These are phyloP conservation scores for Claviceps arundinis DNA, from an alignment of 2,329 filamentous ascomycete species.

Conservation along the genomic window DNA sequence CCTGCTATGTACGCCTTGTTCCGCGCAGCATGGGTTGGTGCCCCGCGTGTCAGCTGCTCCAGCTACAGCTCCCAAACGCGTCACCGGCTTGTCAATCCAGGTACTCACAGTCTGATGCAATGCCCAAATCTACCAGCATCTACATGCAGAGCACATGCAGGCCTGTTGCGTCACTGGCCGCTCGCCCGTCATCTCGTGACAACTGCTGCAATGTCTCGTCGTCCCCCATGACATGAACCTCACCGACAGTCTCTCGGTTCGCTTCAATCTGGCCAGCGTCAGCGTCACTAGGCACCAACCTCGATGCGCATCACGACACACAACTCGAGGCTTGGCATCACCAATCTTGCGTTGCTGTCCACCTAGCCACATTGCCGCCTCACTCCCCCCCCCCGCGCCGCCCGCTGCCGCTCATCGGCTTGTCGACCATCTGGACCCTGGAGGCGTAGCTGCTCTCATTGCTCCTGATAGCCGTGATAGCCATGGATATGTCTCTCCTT, in stretches of 20 bases:
- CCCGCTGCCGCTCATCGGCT: not conserved
- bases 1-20: too few relatives aligned
- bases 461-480: not conserved
- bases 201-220: not conserved
- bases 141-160: too few relatives aligned
- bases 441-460: not conserved
- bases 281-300: not conserved
- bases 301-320: not conserved
- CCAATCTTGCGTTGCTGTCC: not conserved
- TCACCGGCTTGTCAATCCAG: too few relatives aligned
- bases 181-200: not conserved
- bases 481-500: constrained; percentile 32
- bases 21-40: too few relatives aligned
- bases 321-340: not conserved
- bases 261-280: not conserved
- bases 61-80: too few relatives aligned
- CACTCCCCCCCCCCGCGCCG: not conserved
- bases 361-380: not conserved
- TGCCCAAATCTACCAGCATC: too few relatives aligned
- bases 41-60: too few relatives aligned
- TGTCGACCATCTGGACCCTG: not conserved
- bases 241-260: not conserved
- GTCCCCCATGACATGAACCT: not conserved
- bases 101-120: too few relatives aligned
- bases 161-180: too few relatives aligned